Evolutionary conservation across 2,329 filamentous ascomycete genomes (phyloP), one percentile per base, ranked within the genome.

Genomic region (Phialophora expanda): DNA sequence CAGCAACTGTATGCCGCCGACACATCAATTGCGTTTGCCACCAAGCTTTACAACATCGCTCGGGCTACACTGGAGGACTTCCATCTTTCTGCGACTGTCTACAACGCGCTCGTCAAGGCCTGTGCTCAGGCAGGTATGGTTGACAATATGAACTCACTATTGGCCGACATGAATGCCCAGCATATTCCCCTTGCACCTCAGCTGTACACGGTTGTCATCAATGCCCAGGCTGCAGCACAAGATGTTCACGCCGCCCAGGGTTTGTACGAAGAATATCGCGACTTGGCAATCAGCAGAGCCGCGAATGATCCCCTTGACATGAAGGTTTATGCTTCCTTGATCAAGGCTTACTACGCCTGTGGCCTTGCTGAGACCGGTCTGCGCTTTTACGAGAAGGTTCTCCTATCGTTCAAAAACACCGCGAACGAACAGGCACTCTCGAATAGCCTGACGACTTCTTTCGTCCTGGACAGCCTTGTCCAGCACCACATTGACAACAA

Each of bases 221-320:
- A 90, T n/a, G 93, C 93, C 0, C 98, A 97, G 75, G 92, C 92
- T 67, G 86, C 86, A 50, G 86, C 86, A 11, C 91, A 93, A 57
- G 93, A 98, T 75, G 81, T 98, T 53, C 84, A 89, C 73, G 96
- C 91, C 72, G 95, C 93, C 22, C 91, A 98, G 6, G 93, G 97
- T 76, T 93, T 92, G 79, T 99, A 97, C 80, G 94, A 96, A 70
- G 92, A 97, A 78, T 98, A 98, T 83, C 92, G 92, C 75, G 86
- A 87, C 54, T 83, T 97, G 50, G 93, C 94, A n/a, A 87, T 98
- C 60, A 70, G 55, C 50, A 56, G 69, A 26, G 88, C 90, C 46
- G 86, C 69, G 32, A 72, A 95, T 75, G 91, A 97, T 76, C 87
- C 85, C 46, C 84, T 91, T 56, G 94, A 98, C 75, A 87, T 89